Evolutionary conservation across 805 yeast species (phyloP).

Genomic region (Ogataea populi-albae): DNA sequence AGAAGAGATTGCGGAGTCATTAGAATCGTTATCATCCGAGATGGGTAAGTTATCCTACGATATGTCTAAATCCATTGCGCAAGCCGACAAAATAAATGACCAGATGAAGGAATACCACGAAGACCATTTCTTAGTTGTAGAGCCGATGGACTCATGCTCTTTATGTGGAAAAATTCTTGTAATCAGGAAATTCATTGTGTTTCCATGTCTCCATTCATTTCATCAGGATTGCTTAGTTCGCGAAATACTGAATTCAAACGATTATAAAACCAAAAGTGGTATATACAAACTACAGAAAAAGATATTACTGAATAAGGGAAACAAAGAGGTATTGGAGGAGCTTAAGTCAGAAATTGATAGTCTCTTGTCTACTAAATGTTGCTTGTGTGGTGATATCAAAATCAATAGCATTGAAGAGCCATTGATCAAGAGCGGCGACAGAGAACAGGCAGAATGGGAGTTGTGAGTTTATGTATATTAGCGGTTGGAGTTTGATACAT

Average conservation of each 20-base stretch:
- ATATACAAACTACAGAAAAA: conserved; percentile 53
- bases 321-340: conserved; percentile 28
- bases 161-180: conserved; percentile 68
- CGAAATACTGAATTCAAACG: conserved; percentile 56
- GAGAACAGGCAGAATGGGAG: conserved; percentile 48
- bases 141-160: conserved; percentile 82
- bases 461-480: conserved; percentile 26
- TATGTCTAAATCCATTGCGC: conserved; percentile 68
- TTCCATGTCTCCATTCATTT: conserved; percentile 88
- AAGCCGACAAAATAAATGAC: conserved; percentile 53
- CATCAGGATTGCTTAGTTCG: conserved; percentile 85
- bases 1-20: conserved; percentile 75
- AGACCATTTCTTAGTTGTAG: conserved; percentile 60
- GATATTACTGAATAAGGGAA: conserved; percentile 37
- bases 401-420: conserved; percentile 68
- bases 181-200: conserved; percentile 69
- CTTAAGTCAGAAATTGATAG: conserved; percentile 51
- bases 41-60: conserved; percentile 67
- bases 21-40: conserved; percentile 66
- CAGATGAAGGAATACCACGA: conserved; percentile 52
- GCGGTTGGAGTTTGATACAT: neutral
- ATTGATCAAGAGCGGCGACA: conserved; percentile 41
- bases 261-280: conserved; percentile 61
- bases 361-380: conserved; percentile 61
- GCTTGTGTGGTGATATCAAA: conserved; percentile 71